Evolutionary conservation across 208 protist genomes (phyloP), one percentile per base, ranked within the genome.

Genomic region (Novymonas esmeraldas): DNA sequence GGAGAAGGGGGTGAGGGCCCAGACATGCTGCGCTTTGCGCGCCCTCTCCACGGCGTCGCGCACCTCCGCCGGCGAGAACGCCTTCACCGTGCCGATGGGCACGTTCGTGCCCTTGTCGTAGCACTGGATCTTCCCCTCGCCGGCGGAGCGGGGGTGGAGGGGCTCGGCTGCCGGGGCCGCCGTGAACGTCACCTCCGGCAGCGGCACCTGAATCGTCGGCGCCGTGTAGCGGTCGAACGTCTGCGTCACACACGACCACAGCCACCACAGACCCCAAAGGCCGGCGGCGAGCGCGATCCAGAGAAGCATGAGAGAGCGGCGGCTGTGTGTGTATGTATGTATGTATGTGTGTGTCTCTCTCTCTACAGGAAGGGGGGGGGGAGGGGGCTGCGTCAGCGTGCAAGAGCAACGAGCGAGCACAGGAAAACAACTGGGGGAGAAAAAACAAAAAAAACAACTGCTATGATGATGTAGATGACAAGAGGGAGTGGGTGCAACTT

Each of bases 21-120:
- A 97, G 4, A 78, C 61, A 60, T 85, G 74, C 78, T 97, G 92
- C 0, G 92, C 92, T 33, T 58, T 67, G 50, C 92, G 87, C 2
- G 92, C 92, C 45, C 80, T 78, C 63, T 63, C 55, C 20, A 97
- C 85, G 20, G 63, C 70, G 18, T 64, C 81, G 33, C 78, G 83
- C 48, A 97, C 85, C 61, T 95, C 83, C 1, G 88, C 87, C 16
- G 86, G 78, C 20, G 78, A 78, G 59, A 76, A 85, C n/a, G 78
- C 81, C 68, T 83, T 85, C 31, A 94, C 91, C 5, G 68, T 63
- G 55, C 91, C 91, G 62, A 96, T 82, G 3, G 81, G 86, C 14
- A 60, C 61, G 62, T 96, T 96, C 20, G 86, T 94, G 45, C 91
- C 91, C 76, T 96, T 96, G 71, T 96, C 91, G 56, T 93, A 96